Evolutionary conservation across 2,329 filamentous ascomycete species (phyloP), one percentile per base, ranked within the genome.

Genomic region (Cladosporium sphaerospermum): DNA sequence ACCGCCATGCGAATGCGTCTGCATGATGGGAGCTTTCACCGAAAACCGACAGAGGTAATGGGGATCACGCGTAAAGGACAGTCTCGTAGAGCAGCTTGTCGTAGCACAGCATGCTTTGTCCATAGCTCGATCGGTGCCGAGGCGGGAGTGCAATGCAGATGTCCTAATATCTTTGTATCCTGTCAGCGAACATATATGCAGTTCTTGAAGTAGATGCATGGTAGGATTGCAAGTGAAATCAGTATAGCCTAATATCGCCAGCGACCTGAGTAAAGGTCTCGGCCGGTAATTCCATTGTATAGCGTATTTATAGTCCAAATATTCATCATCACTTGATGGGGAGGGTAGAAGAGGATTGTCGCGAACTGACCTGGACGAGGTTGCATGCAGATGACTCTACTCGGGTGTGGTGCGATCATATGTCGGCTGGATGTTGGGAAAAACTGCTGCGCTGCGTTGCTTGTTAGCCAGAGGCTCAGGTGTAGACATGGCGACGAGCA

Each of bases 221-320:
- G 48, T 51, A 8, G 4, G 18, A 28, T 43, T 47, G 37, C 19
- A 49, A 43, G 44, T 47, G 44, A 47, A 39, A 49, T 55, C 54
- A 55, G 54, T 37, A 36, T 49, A 55, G 56, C 53, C 54, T 83
- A 72, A 78, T 90, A 78, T 89, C 88, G 77, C 87, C 88, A 88
- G 80, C 70, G 77, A 76, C 75, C 71, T 75, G 68, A 59, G 50
- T 46, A 51, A 53, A 74, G 76, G 76, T 78, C 80, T 95, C 87
- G 83, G 89, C 84, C 89, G 89, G 89, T 95, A 95, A 95, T 85
- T 59, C 57, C 57, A 57, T 54, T 93, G 92, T 51, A 88, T 88
- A 91, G 89, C 88, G 78, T 87, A 83, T 81, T 81, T 74, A 58
- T 51, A 51, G 67, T 75, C 78, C 79, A 86, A 85, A 89, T 85